Evolutionary conservation across 2,329 filamentous ascomycete species (phyloP).

Genomic region (Phoma sp.): DNA sequence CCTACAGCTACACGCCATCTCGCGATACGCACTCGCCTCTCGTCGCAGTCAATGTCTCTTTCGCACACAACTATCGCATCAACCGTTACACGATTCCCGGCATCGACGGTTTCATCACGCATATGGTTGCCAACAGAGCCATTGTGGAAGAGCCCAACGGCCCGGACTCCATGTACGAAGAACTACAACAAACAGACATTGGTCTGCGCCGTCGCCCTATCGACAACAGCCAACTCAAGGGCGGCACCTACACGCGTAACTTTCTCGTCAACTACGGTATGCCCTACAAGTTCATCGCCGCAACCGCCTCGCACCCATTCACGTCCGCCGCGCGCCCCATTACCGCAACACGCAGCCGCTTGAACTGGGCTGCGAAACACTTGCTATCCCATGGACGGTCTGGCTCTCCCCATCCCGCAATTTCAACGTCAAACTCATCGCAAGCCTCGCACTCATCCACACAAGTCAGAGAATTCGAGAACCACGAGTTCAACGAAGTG

Average conservation of each 20-base stretch:
- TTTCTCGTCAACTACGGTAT: conserved; percentile 66
- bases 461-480: neutral
- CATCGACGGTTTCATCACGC: conserved; percentile 54
- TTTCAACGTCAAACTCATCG: neutral
- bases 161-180: conserved; percentile 66
- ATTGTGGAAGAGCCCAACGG: conserved; percentile 62
- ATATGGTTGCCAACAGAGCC: conserved; percentile 63
- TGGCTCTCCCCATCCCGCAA: neutral
- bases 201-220: conserved; percentile 33
- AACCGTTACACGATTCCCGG: conserved; percentile 57
- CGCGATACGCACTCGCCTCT: conserved; percentile 38
- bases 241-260: conserved; percentile 59
- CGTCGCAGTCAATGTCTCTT: conserved; percentile 42
- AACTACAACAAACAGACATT: conserved; percentile 51
- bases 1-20: conserved; percentile 40
- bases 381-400: conserved; percentile 44
- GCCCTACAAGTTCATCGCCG: conserved; percentile 70
- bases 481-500: conserved; percentile 65
- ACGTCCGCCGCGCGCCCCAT: conserved; percentile 50
- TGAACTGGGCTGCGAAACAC: conserved; percentile 62
- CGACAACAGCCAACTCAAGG: conserved; percentile 35
- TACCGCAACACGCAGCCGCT: conserved; percentile 57
- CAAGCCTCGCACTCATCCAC: neutral
- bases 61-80: conserved; percentile 52
- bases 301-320: conserved; percentile 47